These are phyloP conservation scores for Ophidiomyces ophidiicola DNA, from an alignment of 2,329 filamentous ascomycete species.

Conservation along the genomic window DNA sequence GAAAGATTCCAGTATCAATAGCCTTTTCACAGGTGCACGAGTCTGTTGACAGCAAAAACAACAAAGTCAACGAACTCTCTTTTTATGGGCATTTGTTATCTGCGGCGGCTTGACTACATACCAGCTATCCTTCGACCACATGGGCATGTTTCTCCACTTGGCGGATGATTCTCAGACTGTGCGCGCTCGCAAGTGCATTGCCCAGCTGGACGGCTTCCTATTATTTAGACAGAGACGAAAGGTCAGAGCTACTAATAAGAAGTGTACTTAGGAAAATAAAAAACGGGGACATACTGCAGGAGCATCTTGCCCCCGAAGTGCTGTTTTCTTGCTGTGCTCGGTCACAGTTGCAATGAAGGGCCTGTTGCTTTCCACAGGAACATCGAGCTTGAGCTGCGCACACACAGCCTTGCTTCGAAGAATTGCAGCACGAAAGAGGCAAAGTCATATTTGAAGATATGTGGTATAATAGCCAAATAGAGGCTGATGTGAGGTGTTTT, in stretches of 20 bases:
- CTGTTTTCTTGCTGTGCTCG: conserved; percentile 66
- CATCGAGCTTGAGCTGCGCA: conserved; percentile 53
- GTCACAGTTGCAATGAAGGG: conserved; percentile 74
- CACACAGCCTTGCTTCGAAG: conserved; percentile 43
- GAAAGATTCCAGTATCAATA: conserved; percentile 48
- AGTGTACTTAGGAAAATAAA: not conserved
- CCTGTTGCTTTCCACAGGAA: conserved; percentile 80
- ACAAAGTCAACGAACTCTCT: not conserved
- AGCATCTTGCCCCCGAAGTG: conserved; percentile 61
- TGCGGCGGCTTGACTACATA: conserved; percentile 33
- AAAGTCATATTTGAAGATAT: conserved; percentile 30
- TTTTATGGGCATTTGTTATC: not conserved
- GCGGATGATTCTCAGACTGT: conserved; percentile 53
- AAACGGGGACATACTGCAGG: conserved; percentile 51
- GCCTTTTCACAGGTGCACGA: conserved; percentile 77
- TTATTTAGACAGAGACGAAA: conserved; percentile 1
- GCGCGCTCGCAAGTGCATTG: conserved; percentile 71
- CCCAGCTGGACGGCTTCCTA: conserved; percentile 60
- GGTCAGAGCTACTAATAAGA: not conserved
- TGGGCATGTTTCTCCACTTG: conserved; percentile 52
- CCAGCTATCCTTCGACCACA: conserved; percentile 65
- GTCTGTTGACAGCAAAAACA: conserved; percentile 29
- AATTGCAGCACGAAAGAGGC: conserved; percentile 48
- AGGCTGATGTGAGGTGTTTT: not conserved
- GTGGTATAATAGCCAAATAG: not conserved